Evolutionary conservation across 371 early-diverging fungal genomes (phyloP).

Genomic region (Sanchytrium tribonematis): DNA sequence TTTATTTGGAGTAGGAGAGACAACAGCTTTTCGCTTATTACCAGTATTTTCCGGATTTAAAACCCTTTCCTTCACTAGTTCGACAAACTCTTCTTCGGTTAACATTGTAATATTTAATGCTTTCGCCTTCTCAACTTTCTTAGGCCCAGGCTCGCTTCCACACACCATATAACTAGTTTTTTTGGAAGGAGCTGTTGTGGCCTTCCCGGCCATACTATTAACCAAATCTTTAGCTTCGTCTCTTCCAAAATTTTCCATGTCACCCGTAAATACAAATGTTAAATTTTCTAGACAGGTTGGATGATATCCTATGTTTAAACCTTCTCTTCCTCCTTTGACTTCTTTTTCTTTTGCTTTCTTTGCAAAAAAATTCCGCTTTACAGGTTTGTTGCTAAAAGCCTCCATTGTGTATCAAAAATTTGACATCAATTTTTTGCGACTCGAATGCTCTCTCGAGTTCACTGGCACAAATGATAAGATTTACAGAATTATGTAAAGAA

Average conservation of each 20-base stretch:
- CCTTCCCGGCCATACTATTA: constrained; percentile 65
- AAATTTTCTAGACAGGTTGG: constrained; percentile 17
- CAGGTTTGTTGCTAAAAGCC: background rate
- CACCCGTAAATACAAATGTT: constrained; percentile 82
- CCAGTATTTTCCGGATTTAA: constrained; percentile 1
- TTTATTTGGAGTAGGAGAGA: background rate
- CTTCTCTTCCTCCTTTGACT: background rate
- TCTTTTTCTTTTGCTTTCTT: background rate
- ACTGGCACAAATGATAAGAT: no score
- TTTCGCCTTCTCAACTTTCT: constrained; percentile 63
- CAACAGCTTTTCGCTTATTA: background rate
- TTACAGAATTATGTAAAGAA: no score
- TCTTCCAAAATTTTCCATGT: constrained; percentile 39
- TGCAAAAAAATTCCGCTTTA: background rate
- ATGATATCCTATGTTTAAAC: background rate
- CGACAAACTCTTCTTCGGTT: constrained; percentile 64
- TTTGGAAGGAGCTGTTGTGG: constrained; percentile 50
- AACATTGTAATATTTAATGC: constrained; percentile 35
- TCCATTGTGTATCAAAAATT: background rate
- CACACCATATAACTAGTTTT: constrained; percentile 70
- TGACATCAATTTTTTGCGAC: no score
- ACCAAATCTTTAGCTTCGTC: constrained; percentile 50
- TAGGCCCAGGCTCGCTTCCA: constrained; percentile 74
- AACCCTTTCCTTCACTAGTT: constrained; percentile 22
- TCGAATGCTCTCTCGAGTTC: no score